Evolutionary conservation across 371 early-diverging fungal species (phyloP).

Genomic region (Conidiobolus incongruus): DNA sequence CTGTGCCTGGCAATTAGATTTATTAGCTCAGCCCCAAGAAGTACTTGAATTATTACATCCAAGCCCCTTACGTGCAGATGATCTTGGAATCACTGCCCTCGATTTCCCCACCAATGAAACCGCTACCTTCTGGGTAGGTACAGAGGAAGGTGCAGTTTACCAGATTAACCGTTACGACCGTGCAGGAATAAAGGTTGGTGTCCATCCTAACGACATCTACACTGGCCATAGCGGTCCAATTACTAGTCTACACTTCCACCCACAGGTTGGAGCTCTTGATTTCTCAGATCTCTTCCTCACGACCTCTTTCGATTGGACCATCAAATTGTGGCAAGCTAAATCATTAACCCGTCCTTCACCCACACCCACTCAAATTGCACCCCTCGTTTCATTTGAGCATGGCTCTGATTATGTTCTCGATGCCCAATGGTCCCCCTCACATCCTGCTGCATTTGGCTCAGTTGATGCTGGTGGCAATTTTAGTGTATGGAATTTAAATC

Average conservation of each 20-base stretch:
- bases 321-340: slow-evolving; percentile 83
- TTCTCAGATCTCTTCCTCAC: slow-evolving; percentile 82
- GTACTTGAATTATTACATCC: slow-evolving; percentile 52
- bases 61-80: slow-evolving; percentile 61
- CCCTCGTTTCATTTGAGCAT: slow-evolving; percentile 73
- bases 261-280: slow-evolving; percentile 53
- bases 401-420: slow-evolving; percentile 90
- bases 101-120: slow-evolving; percentile 85
- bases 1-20: slow-evolving; percentile 92
- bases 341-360: slow-evolving; percentile 32
- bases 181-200: slow-evolving; percentile 85
- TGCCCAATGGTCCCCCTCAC: slow-evolving; percentile 85
- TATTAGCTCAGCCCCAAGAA: slow-evolving; percentile 80
- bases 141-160: slow-evolving; percentile 80
- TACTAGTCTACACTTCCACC: slow-evolving; percentile 88
- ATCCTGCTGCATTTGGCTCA: slow-evolving; percentile 80
- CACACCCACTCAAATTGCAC: slow-evolving; percentile 19
- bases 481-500: slow-evolving; percentile 78
- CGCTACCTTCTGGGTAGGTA: slow-evolving; percentile 83
- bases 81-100: slow-evolving; percentile 71
- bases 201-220: slow-evolving; percentile 63
- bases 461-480: slow-evolving; percentile 81
- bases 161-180: slow-evolving; percentile 84
- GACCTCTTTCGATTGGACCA: slow-evolving; percentile 84
- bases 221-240: slow-evolving; percentile 73